Conservation (phyloP, 768 basidiomycete genomes). For the Tylopilus rubrobrunneus region DNA sequence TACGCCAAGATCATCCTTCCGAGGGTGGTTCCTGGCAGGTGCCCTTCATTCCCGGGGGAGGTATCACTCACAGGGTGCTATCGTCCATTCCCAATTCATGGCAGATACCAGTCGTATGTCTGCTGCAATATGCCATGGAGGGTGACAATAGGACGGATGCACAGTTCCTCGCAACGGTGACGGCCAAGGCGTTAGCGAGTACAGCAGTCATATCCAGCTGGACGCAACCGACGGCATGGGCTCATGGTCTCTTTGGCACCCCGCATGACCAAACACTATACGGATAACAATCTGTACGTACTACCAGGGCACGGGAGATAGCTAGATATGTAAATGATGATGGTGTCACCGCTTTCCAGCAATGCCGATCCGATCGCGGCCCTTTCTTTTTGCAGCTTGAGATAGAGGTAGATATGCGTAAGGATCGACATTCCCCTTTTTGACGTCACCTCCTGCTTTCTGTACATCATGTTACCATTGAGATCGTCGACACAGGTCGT, state of each 20-base stretch:
- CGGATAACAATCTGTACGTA: constrained; percentile 38
- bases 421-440: constrained; percentile 82
- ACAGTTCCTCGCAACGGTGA: constrained; percentile 51
- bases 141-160: constrained; percentile 84
- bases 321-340: constrained; percentile 1
- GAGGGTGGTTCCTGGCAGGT: constrained; percentile 33
- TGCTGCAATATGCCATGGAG: constrained; percentile 77
- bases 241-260: constrained; percentile 55
- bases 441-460: constrained; percentile 95
- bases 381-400: constrained; percentile 70
- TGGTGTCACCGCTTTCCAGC: constrained; percentile 53
- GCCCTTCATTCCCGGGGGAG: constrained; percentile 79
- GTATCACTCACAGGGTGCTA: constrained; percentile 65
- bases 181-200: constrained; percentile 44
- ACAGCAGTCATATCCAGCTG: constrained; percentile 36
- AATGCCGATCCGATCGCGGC: constrained; percentile 51
- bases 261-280: constrained; percentile 72
- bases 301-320: neutral
- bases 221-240: constrained; percentile 65
- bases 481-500: constrained; percentile 1
- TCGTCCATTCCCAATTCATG: constrained; percentile 49
- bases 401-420: constrained; percentile 87
- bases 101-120: constrained; percentile 50
- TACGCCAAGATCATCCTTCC: constrained; percentile 32
- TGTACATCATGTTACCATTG: constrained; percentile 31